These are phyloP conservation scores for Penicillium vulpinum DNA, from an alignment of 2,329 filamentous ascomycete species.

Conservation along the genomic window DNA sequence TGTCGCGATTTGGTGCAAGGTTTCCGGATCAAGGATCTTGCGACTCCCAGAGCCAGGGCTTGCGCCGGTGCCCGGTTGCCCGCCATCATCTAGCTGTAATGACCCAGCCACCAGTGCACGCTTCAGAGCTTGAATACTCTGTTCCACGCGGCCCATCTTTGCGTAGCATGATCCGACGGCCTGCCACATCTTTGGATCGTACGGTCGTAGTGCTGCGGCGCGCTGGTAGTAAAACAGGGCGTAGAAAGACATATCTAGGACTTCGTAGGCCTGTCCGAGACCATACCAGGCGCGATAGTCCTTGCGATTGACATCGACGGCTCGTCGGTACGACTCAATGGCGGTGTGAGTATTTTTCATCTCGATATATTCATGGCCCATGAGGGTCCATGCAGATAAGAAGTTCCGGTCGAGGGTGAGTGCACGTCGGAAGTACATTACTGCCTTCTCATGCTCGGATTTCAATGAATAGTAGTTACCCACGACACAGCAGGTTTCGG, in stretches of 20 bases:
- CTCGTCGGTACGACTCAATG: constrained; percentile 92
- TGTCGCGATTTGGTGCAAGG: constrained; percentile 82
- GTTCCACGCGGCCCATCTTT: constrained; percentile 81
- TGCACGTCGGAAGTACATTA: constrained; percentile 94
- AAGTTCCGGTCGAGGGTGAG: constrained; percentile 87
- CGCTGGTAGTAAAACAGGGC: constrained; percentile 97
- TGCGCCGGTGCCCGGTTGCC: constrained; percentile 14
- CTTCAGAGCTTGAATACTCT: constrained; percentile 93
- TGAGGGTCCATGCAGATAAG: constrained; percentile 93
- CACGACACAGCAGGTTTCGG: constrained; percentile 93
- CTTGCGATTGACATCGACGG: constrained; percentile 91
- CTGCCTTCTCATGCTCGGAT: constrained; percentile 94
- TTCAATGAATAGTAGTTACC: constrained; percentile 96
- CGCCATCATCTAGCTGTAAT: constrained; percentile 62
- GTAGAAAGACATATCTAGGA: constrained; percentile 97
- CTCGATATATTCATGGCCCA: constrained; percentile 98
- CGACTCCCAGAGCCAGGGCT: constrained; percentile 28
- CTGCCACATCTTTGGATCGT: constrained; percentile 99
- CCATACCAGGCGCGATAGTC: constrained; percentile 99
- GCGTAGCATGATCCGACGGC: constrained; percentile 90
- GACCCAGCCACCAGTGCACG: constrained; percentile 84
- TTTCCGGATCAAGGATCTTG: constrained; percentile 80
- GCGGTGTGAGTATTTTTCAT: constrained; percentile 98
- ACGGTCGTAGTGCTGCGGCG: constrained; percentile 86
- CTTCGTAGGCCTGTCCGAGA: constrained; percentile 92